phyloP scores from a whole-genome alignment of 257 asterid species.

The Apocynum venetum region DNA sequence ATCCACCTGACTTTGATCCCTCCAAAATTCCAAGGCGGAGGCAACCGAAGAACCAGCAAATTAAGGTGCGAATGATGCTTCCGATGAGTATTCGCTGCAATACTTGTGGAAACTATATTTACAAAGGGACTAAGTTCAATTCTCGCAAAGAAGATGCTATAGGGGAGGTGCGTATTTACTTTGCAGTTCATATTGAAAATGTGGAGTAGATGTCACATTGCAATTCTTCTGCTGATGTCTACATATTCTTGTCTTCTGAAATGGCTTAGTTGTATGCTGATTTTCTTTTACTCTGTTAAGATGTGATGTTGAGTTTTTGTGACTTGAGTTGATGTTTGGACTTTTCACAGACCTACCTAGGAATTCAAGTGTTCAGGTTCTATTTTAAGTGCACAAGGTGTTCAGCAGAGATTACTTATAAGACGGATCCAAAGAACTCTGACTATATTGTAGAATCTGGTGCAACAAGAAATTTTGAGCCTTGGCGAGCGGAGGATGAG shows the following conservation, averaged over 20 bases:
- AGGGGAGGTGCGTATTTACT: slow-evolving; percentile 48
- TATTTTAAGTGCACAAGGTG: slow-evolving; percentile 86
- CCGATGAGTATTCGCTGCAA: slow-evolving; percentile 85
- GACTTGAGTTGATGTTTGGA: slow-evolving; percentile 5
- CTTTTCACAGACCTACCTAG: slow-evolving; percentile 69
- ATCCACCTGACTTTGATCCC: slow-evolving; percentile 96
- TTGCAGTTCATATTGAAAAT: background rate
- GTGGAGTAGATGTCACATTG: background rate
- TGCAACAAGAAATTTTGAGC: slow-evolving; percentile 77
- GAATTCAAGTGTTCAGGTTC: slow-evolving; percentile 82
- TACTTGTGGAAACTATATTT: slow-evolving; percentile 79
- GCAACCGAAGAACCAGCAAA: slow-evolving; percentile 74
- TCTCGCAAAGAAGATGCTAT: slow-evolving; percentile 79
- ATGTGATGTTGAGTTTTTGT: background rate
- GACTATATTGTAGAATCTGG: slow-evolving; percentile 86
- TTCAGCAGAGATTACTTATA: slow-evolving; percentile 77
- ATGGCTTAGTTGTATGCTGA: background rate
- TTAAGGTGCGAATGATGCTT: slow-evolving; percentile 87
- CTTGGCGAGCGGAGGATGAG: slow-evolving; percentile 93
- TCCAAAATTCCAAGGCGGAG: slow-evolving; percentile 81
- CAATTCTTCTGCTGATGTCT: background rate
- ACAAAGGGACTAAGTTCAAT: slow-evolving; percentile 82
- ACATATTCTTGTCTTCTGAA: background rate
- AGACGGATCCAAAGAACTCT: slow-evolving; percentile 91
- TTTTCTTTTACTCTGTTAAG: background rate